Conservation (phyloP, 1,139 yeast genomes). For the Pneumocystis sp. region DNA sequence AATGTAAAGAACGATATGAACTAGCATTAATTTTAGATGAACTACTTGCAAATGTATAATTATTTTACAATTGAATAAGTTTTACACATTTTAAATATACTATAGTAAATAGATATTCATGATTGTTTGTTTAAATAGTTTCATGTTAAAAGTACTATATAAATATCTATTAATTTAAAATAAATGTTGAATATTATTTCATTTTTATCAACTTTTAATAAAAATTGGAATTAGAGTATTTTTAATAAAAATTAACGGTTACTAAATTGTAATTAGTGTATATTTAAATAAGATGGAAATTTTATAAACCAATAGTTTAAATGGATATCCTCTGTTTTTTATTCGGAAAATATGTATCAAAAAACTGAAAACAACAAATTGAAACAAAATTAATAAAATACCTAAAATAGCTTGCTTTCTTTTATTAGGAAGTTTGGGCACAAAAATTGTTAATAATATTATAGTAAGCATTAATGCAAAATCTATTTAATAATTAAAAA, state of each 20-base stretch:
- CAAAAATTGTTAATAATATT: conserved; percentile 35
- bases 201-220: too few relatives aligned
- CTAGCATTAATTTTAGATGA: conserved; percentile 2
- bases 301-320: conserved; percentile 23
- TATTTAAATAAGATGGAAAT: not conserved
- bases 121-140: not conserved
- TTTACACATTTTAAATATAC: not conserved
- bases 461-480: not conserved
- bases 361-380: conserved; percentile 36
- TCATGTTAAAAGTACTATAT: not conserved
- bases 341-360: conserved; percentile 38
- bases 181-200: not conserved
- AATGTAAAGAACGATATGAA: conserved; percentile 2
- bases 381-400: conserved; percentile 26
- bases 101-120: not conserved
- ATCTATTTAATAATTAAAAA: conserved; percentile 24
- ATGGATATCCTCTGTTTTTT: conserved; percentile 47
- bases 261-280: not conserved
- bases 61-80: not conserved
- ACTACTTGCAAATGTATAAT: conserved; percentile 1
- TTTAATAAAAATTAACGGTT: not conserved
- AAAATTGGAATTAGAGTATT: too few relatives aligned
- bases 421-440: conserved; percentile 33
- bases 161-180: not conserved
- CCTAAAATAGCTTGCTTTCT: conserved; percentile 35